Evolutionary conservation across 305 asterid species (phyloP), one percentile per base, ranked within the genome.

Genomic region (Fraxinus xanthoxyloides): DNA sequence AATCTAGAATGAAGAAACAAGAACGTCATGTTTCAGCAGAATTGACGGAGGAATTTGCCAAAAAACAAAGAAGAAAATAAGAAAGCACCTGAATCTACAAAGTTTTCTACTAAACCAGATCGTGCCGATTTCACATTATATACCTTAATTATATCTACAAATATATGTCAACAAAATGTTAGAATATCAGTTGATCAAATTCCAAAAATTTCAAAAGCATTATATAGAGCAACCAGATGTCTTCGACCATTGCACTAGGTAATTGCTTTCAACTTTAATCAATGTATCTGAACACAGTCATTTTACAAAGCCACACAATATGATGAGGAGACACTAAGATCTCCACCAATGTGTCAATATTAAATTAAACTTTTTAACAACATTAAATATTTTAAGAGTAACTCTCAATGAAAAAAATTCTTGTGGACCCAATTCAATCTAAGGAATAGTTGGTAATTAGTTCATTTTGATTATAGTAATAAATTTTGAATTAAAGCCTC

Each of bases 241-340:
- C 84, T 82, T 80, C 43, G 40, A 38, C 54, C 75, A 32, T 51
- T 51, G 34, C 73, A 13, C 32, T 30, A 31, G 65, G 65, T 24
- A 9, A 77, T 30, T 78, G 67, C 35, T 61, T 75, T 67, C 32
- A 17, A 26, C 36, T 59, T 32, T 35, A 56, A 51, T 63, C 9
- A 19, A 70, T 70, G 65, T 31, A 77, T 56, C 3, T 51, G 13
- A 36, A 7, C 2, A 35, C 46, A 51, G 9, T 40, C 40, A 38
- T 35, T 30, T 32, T 72, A 26, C 67, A 67, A 48, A 43, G 54
- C 36, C 59, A 51, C 76, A 15, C 59, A 35, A 13, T 65, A 61
- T 76, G 56, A 54, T 56, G 17, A 9, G 40, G 17, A 46, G 46
- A 34, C 34, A 69, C 46, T 63, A 54, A 30, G 72, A 26, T 70